Evolutionary conservation across 2,329 filamentous ascomycete species (phyloP), one percentile per base, ranked within the genome.

Genomic region (Beauveria sp.): DNA sequence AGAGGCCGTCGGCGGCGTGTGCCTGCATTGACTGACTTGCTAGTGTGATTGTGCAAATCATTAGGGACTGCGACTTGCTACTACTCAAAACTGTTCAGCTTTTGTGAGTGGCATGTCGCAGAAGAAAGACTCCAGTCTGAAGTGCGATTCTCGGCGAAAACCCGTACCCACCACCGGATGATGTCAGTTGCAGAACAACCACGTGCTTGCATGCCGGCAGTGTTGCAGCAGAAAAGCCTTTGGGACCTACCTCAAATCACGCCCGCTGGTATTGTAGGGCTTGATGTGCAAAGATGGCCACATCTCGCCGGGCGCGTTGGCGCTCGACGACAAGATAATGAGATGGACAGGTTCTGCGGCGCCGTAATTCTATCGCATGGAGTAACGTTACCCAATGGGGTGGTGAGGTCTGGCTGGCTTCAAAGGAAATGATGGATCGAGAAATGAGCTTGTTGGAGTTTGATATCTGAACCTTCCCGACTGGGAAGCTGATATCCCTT

Each of bases 311-410:
- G 52, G 8, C 28, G 26, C 26, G 28, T 28, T 31, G 8, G 31
- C 31, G 31, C 31, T 31, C 31, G 31, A 31, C 31, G 31, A 31
- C 28, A 10, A 28, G 52, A 12, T 3, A 20, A 55, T 4, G 51
- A 18, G 34, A 34, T 22, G 20, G 22, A 24, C 22, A 26, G 16
- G 26, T 20, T 28, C n/a, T 18, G 16, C 16, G 38, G 26, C 16
- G 28, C 22, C 12, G 7, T 3, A 4, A 10, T n/a, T 42, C 20
- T 16, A 31, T 26, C 43, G 43, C 43, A 57, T 40, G 40, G 52
- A 34, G 56, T 60, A 60, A 60, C 56, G 56, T 60, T 60, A 52
- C 56, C 48, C 56, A 60, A 10, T 22, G 48, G 22, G 9, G 28
- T 3, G 28, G 28, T 10, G 28, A 28, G 9, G 28, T 22, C 18